Conservation (phyloP, 345 rosid genomes). For the Euphorbia pulcherrima region DNA sequence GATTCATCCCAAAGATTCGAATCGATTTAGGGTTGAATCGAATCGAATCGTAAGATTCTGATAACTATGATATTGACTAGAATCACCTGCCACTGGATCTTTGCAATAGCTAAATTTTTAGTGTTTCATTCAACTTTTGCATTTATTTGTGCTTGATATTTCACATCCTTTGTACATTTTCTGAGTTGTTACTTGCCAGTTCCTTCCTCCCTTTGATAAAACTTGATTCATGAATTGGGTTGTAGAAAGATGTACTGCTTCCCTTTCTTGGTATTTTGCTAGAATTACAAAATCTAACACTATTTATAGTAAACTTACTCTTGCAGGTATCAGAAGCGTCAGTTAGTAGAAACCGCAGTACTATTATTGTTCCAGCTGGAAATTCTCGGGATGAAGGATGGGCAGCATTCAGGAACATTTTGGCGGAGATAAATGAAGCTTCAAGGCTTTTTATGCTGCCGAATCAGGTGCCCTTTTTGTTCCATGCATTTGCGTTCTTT, state of each 20-base stretch:
- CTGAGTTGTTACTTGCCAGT: slow-evolving; percentile 5
- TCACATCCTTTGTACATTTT: background rate
- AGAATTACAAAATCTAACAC: background rate
- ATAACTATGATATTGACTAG: too few relatives aligned
- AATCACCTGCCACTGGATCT: background rate
- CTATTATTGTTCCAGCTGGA: slow-evolving; percentile 95
- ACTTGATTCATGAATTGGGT: background rate
- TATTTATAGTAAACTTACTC: slow-evolving; percentile 5
- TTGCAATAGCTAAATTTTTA: background rate
- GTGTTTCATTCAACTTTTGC: background rate
- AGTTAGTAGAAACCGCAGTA: slow-evolving; percentile 87
- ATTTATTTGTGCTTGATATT: background rate
- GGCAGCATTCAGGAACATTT: slow-evolving; percentile 89
- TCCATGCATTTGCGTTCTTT: slow-evolving; percentile 15
- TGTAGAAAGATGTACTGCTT: background rate
- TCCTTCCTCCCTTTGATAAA: background rate
- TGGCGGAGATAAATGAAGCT: slow-evolving; percentile 87
- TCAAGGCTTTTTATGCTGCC: slow-evolving; percentile 64
- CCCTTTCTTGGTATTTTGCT: background rate
- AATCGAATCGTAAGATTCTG: too few relatives aligned
- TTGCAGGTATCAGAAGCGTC: slow-evolving; percentile 94
- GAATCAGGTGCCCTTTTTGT: slow-evolving; percentile 53
- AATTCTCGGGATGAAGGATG: slow-evolving; percentile 87
- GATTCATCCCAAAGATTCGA: too few relatives aligned
- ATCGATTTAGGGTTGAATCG: too few relatives aligned